Base-by-base conservation (phyloP, 192 early-diverging fungal genomes). In the Backusella morwellensis region DNA sequence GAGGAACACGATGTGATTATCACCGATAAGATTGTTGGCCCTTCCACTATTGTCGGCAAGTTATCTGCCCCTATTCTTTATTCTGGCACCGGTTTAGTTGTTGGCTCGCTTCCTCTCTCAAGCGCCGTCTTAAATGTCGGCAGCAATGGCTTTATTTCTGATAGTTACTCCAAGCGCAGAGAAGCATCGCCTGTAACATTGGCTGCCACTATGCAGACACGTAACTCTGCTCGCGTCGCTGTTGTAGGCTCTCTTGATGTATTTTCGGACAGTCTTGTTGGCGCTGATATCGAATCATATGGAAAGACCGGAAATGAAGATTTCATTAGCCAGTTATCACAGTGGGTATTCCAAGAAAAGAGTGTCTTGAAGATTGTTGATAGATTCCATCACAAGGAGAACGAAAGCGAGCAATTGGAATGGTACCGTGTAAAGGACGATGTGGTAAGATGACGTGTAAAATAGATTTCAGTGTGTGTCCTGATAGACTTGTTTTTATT, bases 291-390 rank as follows among this genome's bases (percentile, higher is more conserved):
- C 41, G 29, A 75, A 32, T 34, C 59, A 23, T 83, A 72, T 52
- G 52, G 35, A 3, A 77, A 71, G 44, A 84, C 87, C 7, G 93
- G 90, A 56, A 99, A 99, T 81, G 79, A 78, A 68, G 87, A 80
- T 36, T 97, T 98, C 80, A 88, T 88, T 2, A 78, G 75, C 6
- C 94, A 95, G 63, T 73, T 99, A 42, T 83, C 85, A 40, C 88
- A 94, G 78, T 99, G 98, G 98, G 88, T 88, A 9, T 94, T 98
- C 82, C 94, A 96, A 81, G 97, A 98, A 83, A 95, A 93, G 83
- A 85, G 91, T 15, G 96, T 96, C 14, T 80, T 99, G 35, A 90
- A 91, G 70, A 90, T 96, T n/a, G 81, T 88, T 36, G 76, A 84
- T 36, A 84, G 81, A 68, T 78, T 77, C 68, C 94, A 95, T 86